Evolutionary conservation across 176 grass and related monocot genomes (phyloP).

Genomic region (Paspalum vaginatum): DNA sequence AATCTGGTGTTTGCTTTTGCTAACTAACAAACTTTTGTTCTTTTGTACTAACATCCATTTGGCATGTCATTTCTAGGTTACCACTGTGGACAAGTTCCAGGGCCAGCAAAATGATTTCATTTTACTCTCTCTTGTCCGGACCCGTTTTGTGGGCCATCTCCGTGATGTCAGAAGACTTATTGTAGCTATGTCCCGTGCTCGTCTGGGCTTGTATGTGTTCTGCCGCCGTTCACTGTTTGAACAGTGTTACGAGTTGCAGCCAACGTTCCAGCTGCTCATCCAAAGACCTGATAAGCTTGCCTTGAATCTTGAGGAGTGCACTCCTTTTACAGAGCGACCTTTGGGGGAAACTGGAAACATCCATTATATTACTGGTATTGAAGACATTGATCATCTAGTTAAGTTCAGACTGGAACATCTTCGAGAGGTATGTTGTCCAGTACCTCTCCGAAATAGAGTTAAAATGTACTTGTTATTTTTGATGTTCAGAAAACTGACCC

Average conservation of each 20-base stretch:
- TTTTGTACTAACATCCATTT: conserved; percentile 35
- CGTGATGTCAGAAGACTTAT: conserved; percentile 95
- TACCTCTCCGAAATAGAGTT: background rate
- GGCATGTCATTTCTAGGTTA: conserved; percentile 54
- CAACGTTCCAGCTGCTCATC: conserved; percentile 85
- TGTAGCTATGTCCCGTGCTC: conserved; percentile 95
- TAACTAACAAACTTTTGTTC: conserved; percentile 8
- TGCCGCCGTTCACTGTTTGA: conserved; percentile 81
- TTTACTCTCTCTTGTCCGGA: conserved; percentile 89
- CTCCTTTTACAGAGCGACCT: conserved; percentile 71
- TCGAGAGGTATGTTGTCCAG: conserved; percentile 54
- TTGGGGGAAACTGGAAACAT: conserved; percentile 66
- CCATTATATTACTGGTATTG: conserved; percentile 60
- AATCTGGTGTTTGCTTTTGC: conserved; percentile 37
- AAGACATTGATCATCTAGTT: conserved; percentile 85
- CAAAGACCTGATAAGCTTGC: conserved; percentile 82
- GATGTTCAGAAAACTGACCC: background rate
- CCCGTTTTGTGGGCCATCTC: conserved; percentile 92
- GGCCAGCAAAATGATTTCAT: conserved; percentile 99
- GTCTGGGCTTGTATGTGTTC: conserved; percentile 89
- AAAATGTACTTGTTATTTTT: conserved; percentile 15
- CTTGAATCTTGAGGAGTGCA: conserved; percentile 83
- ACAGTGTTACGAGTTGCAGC: conserved; percentile 98
- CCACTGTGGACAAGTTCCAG: conserved; percentile 98
- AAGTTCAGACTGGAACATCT: conserved; percentile 91